These are phyloP conservation scores for Macrocybe gigantea DNA, from an alignment of 768 basidiomycete species.

Conservation along the genomic window DNA sequence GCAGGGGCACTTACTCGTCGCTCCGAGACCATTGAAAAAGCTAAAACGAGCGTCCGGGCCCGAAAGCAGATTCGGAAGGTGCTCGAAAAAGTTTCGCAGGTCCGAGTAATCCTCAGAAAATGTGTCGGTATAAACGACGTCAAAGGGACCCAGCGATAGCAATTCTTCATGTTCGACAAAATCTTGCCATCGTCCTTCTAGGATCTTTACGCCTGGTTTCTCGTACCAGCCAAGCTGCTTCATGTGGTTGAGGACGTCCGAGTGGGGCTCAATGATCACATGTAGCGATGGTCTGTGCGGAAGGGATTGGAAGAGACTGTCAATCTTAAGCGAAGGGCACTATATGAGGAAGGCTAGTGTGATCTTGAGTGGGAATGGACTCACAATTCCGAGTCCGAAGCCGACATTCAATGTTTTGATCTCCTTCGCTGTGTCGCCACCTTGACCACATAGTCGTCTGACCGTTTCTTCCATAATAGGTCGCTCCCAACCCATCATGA, in stretches of 20 bases:
- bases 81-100: conserved; percentile 76
- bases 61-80: conserved; percentile 69
- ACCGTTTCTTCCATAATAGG: conserved; percentile 86
- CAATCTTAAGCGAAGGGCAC: conserved; percentile 52
- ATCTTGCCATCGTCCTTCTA: conserved; percentile 95
- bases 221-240: conserved; percentile 70
- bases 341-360: background rate
- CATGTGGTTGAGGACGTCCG: conserved; percentile 85
- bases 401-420: conserved; percentile 85
- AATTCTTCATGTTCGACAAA: conserved; percentile 57
- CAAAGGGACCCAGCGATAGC: conserved; percentile 69
- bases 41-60: conserved; percentile 77
- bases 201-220: conserved; percentile 67
- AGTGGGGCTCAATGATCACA: conserved; percentile 92
- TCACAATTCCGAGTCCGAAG: conserved; percentile 88
- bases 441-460: conserved; percentile 46
- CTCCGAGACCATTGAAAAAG: conserved; percentile 97
- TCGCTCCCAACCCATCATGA: conserved; percentile 99
- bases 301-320: conserved; percentile 69
- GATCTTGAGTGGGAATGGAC: conserved; percentile 17
- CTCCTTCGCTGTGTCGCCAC: conserved; percentile 35
- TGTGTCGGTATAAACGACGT: conserved; percentile 88
- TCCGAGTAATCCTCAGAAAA: conserved; percentile 87
- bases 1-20: conserved; percentile 61
- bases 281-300: conserved; percentile 60